phyloP scores from a whole-genome alignment of 164 flowering plant species.

The Cinnamomum micranthum region DNA sequence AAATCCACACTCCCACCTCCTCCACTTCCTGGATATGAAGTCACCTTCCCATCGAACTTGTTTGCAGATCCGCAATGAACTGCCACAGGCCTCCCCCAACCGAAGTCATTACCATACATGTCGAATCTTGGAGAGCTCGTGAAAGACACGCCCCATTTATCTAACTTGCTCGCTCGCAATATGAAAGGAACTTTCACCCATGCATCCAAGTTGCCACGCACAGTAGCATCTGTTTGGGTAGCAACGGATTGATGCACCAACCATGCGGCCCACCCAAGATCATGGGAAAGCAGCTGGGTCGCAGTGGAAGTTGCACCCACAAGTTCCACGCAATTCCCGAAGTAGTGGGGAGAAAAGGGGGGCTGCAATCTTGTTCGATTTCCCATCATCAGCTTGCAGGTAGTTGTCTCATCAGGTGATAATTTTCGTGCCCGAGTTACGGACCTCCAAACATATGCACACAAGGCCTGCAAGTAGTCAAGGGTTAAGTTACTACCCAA shows the following conservation, averaged over 20 bases:
- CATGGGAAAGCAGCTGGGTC: background rate
- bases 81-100: constrained; percentile 7
- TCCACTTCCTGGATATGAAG: constrained; percentile 61
- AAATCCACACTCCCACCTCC: constrained; percentile 67
- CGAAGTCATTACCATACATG: constrained; percentile 8
- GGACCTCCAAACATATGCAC: constrained; percentile 9
- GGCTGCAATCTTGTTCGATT: constrained; percentile 39
- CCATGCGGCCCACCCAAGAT: constrained; percentile 8
- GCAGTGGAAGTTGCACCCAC: background rate
- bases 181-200: background rate
- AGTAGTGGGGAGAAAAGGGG: constrained; percentile 30
- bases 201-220: background rate
- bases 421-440: constrained; percentile 6
- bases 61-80: constrained; percentile 62
- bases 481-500: too few relatives aligned
- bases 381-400: constrained; percentile 29
- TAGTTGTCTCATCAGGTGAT: constrained; percentile 22
- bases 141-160: background rate
- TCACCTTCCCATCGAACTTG: constrained; percentile 71
- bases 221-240: background rate
- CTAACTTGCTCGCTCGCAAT: background rate
- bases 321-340: constrained; percentile 32
- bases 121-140: constrained; percentile 5
- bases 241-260: background rate
- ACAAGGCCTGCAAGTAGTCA: constrained; percentile 6